Evolutionary conservation across 2,329 filamentous ascomycete genomes (phyloP).

Genomic region (Chaetomiaceae sp.): DNA sequence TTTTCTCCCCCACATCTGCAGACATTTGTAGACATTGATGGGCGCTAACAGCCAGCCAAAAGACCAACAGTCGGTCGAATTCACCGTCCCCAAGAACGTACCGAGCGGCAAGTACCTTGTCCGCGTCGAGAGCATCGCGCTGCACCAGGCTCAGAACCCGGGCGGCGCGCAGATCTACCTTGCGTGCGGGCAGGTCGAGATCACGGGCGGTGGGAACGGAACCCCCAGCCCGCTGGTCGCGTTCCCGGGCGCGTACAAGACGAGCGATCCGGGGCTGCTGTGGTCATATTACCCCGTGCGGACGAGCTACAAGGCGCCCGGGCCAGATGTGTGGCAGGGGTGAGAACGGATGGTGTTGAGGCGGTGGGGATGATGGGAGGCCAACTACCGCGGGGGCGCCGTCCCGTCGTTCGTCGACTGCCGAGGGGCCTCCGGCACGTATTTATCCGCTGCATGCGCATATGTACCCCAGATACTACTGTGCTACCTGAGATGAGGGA

Average conservation of each 20-base stretch:
- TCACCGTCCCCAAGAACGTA: constrained; percentile 26
- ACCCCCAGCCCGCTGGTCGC: constrained; percentile 11
- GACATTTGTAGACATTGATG: background rate
- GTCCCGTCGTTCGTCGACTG: too few species aligned
- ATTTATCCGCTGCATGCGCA: too few species aligned
- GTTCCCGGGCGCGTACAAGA: constrained; percentile 16
- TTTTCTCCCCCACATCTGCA: background rate
- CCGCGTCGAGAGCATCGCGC: constrained; percentile 29
- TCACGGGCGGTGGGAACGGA: constrained; percentile 22
- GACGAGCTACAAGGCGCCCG: constrained; percentile 21
- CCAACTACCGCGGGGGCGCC: too few species aligned
- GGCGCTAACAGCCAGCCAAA: background rate
- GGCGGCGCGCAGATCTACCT: constrained; percentile 23
- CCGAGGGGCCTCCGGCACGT: too few species aligned
- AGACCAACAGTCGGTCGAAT: constrained; percentile 20
- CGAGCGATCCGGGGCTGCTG: constrained; percentile 11
- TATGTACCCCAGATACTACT: too few species aligned
- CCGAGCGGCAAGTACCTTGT: constrained; percentile 30
- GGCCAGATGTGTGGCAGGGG: constrained; percentile 17
- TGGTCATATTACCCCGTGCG: constrained; percentile 19
- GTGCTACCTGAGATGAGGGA: too few species aligned
- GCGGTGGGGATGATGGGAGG: too few species aligned
- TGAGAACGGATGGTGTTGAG: too few species aligned
- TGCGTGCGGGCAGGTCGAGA: constrained; percentile 23
- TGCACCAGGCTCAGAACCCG: constrained; percentile 23